These are phyloP conservation scores for Linaria vulgaris DNA, from an alignment of 257 asterid genomes.

Conservation along the genomic window DNA sequence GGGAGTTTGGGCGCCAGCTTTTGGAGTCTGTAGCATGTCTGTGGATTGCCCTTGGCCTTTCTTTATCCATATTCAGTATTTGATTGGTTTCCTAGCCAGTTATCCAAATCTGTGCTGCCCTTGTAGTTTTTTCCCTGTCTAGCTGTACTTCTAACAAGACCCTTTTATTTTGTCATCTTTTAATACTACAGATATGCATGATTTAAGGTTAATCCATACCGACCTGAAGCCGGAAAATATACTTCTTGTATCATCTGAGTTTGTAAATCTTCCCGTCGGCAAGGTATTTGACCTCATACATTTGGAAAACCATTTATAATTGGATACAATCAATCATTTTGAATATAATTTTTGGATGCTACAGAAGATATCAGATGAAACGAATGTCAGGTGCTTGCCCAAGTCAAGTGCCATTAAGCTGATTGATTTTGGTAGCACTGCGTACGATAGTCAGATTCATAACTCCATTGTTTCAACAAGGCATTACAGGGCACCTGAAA, in stretches of 20 bases:
- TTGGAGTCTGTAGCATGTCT: slow-evolving; percentile 73
- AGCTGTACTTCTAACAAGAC: slow-evolving; percentile 24
- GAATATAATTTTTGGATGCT: slow-evolving; percentile 39
- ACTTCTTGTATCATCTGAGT: slow-evolving; percentile 53
- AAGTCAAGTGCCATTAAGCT: slow-evolving; percentile 65
- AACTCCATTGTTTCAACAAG: slow-evolving; percentile 58
- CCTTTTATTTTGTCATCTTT: slow-evolving; percentile 20
- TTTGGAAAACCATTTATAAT: slow-evolving; percentile 35
- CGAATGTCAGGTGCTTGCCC: slow-evolving; percentile 59
- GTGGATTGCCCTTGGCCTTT: slow-evolving; percentile 46
- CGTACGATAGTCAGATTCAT: slow-evolving; percentile 44
- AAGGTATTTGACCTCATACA: slow-evolving; percentile 43
- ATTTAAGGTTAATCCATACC: slow-evolving; percentile 54
- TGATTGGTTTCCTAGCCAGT: slow-evolving; percentile 31
- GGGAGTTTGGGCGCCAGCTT: slow-evolving; percentile 69
- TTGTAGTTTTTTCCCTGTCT: slow-evolving; percentile 25
- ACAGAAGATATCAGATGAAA: slow-evolving; percentile 54
- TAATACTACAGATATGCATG: slow-evolving; percentile 54
- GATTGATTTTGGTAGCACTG: slow-evolving; percentile 66
- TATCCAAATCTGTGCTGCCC: slow-evolving; percentile 22
- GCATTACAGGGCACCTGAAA: slow-evolving; percentile 69
- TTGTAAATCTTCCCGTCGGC: slow-evolving; percentile 50
- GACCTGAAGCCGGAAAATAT: slow-evolving; percentile 67
- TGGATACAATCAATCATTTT: slow-evolving; percentile 15
- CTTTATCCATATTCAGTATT: slow-evolving; percentile 33